phyloP scores from a whole-genome alignment of 2,329 filamentous ascomycete genomes.

The Fusarium subglutinans region DNA sequence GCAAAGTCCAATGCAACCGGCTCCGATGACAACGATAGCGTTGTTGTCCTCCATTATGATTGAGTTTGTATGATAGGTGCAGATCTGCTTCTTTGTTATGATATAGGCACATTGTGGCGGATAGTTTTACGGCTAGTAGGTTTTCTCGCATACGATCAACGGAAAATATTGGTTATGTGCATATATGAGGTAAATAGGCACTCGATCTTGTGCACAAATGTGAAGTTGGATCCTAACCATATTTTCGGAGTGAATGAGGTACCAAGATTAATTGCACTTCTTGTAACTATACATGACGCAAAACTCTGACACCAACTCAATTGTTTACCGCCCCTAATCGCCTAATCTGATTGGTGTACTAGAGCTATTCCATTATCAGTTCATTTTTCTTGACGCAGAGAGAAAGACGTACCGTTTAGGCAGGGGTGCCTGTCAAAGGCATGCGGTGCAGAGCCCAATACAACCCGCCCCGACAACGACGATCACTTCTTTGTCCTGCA shows the following conservation, averaged over 20 bases:
- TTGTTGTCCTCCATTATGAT: neutral
- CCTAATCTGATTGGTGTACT: neutral
- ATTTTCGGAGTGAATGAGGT: no score
- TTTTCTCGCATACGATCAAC: neutral
- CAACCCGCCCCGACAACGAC: no score
- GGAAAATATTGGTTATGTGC: neutral
- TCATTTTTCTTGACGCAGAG: no score
- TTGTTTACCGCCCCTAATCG: accelerated
- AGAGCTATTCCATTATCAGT: neutral
- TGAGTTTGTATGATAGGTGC: neutral
- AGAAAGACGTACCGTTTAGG: neutral
- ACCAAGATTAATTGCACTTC: accelerated
- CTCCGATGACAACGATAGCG: neutral
- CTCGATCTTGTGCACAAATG: neutral
- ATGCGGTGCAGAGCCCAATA: no score
- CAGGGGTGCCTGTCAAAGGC: no score
- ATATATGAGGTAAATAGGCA: neutral
- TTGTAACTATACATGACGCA: no score
- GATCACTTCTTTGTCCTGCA: no score
- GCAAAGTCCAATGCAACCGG: neutral
- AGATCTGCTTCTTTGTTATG: neutral
- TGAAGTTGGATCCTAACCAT: no score
- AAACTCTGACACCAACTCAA: neutral
- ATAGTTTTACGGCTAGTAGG: neutral
- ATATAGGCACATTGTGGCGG: neutral